Evolutionary conservation across 305 asterid species (phyloP).

Genomic region (Stenogyne calaminthoides): DNA sequence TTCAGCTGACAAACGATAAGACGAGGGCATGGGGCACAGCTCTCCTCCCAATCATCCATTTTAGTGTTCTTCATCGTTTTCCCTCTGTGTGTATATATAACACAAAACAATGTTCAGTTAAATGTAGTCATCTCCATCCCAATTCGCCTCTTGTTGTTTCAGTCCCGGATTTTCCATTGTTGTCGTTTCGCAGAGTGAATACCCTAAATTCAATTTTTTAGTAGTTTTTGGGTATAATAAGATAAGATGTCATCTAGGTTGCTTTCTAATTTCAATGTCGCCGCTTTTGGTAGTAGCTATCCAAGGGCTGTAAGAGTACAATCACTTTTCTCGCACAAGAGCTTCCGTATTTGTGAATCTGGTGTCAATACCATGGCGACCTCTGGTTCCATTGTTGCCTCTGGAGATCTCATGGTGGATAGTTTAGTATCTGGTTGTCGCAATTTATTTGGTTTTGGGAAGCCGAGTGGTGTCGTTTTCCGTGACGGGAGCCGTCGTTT

Average conservation of each 20-base stretch:
- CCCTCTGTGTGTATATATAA: background rate
- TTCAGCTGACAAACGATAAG: too few relatives aligned
- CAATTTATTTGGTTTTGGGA: constrained; percentile 47
- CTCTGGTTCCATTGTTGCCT: constrained; percentile 50
- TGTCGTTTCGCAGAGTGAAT: constrained; percentile 6
- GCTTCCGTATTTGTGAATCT: background rate
- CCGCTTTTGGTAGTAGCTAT: constrained; percentile 46
- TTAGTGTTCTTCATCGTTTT: background rate
- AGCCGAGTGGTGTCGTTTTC: constrained; percentile 52
- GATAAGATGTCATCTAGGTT: constrained; percentile 54
- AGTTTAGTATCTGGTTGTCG: constrained; percentile 46
- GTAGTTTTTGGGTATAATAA: constrained; percentile 20
- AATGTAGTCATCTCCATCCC: background rate
- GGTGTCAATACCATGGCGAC: constrained; percentile 48
- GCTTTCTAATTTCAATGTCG: constrained; percentile 47
- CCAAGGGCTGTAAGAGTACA: constrained; percentile 47
- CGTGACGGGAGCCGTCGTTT: constrained; percentile 40
- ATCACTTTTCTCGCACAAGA: constrained; percentile 27
- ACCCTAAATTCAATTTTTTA: constrained; percentile 23
- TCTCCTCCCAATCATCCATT: background rate
- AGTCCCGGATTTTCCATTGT: background rate
- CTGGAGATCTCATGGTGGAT: constrained; percentile 63
- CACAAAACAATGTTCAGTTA: background rate
- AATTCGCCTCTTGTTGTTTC: background rate
- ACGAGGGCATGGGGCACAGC: background rate